Evolutionary conservation across 768 basidiomycete genomes (phyloP).

Genomic region (Phallus indusiatus): DNA sequence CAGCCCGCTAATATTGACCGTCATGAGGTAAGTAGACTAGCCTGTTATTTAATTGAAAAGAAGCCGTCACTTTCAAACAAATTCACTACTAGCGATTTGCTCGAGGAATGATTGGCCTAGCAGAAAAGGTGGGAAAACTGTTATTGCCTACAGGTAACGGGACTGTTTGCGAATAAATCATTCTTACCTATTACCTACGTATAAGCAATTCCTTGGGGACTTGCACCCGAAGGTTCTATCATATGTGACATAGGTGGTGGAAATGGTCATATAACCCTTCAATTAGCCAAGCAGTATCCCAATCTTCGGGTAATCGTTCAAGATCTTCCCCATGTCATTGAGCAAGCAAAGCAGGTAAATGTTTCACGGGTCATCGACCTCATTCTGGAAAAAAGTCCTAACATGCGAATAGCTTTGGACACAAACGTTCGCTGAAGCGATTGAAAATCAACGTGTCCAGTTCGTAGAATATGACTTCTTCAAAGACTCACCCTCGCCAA

Average conservation of each 20-base stretch:
- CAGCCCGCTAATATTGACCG: background rate
- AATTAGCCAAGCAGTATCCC: background rate
- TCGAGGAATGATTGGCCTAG: constrained; percentile 18
- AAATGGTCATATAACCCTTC: constrained; percentile 6
- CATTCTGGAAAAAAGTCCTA: background rate
- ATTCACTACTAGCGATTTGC: constrained; percentile 13
- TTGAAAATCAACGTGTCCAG: constrained; percentile 25
- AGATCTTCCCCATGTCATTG: constrained; percentile 8
- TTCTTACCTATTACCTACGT: constrained; percentile 7
- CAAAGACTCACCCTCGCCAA: constrained; percentile 15
- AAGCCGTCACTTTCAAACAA: too few relatives aligned
- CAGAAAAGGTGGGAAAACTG: constrained; percentile 16
- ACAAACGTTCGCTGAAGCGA: constrained; percentile 24
- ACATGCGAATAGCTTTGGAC: constrained; percentile 24
- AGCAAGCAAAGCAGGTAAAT: constrained; percentile 8
- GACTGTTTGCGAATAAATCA: constrained; percentile 5
- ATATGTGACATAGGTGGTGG: constrained; percentile 10
- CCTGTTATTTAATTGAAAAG: too few relatives aligned
- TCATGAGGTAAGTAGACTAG: background rate
- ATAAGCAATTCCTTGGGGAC: constrained; percentile 4
- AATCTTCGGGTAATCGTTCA: constrained; percentile 5
- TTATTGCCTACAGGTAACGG: background rate
- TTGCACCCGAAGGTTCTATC: background rate
- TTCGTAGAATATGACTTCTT: constrained; percentile 33
- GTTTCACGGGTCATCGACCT: background rate